Evolutionary conservation across 768 basidiomycete genomes (phyloP).

Genomic region (Myochromella boudieri): DNA sequence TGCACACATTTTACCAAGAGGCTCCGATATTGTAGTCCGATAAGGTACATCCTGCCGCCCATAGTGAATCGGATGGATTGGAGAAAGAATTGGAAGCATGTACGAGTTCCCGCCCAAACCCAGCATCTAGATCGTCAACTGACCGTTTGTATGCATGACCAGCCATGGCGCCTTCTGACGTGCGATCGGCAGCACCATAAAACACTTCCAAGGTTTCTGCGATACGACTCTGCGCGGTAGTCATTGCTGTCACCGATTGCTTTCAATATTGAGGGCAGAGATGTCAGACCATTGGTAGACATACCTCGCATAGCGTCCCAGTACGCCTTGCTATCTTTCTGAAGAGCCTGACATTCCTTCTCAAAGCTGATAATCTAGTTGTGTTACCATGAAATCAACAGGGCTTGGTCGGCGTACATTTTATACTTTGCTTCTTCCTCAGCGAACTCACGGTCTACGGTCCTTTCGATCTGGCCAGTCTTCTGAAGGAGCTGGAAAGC

Average conservation of each 20-base stretch:
- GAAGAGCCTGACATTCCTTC: constrained; percentile 91
- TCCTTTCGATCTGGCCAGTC: constrained; percentile 96
- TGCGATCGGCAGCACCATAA: constrained; percentile 81
- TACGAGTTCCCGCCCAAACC: constrained; percentile 83
- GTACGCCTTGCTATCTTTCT: constrained; percentile 95
- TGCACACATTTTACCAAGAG: constrained; percentile 93
- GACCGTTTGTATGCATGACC: constrained; percentile 95
- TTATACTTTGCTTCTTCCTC: constrained; percentile 91
- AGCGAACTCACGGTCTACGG: constrained; percentile 89
- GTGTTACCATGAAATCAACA: constrained; percentile 2
- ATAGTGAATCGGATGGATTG: constrained; percentile 1
- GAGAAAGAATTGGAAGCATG: constrained; percentile 20
- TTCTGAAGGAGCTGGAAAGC: constrained; percentile 82
- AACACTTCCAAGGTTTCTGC: constrained; percentile 94
- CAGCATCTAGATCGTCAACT: constrained; percentile 89
- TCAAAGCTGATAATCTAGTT: constrained; percentile 68
- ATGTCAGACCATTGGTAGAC: constrained; percentile 19
- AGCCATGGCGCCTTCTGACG: constrained; percentile 93
- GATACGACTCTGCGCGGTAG: constrained; percentile 86
- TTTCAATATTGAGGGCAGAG: not conserved
- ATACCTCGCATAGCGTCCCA: constrained; percentile 91
- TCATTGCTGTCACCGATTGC: constrained; percentile 69
- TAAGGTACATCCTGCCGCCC: constrained; percentile 81
- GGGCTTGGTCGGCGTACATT: constrained; percentile 53
- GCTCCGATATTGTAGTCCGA: constrained; percentile 92